These are phyloP conservation scores for Hyaloperonospora brassicae DNA, from an alignment of 352 stramenopile species.

Conservation along the genomic window DNA sequence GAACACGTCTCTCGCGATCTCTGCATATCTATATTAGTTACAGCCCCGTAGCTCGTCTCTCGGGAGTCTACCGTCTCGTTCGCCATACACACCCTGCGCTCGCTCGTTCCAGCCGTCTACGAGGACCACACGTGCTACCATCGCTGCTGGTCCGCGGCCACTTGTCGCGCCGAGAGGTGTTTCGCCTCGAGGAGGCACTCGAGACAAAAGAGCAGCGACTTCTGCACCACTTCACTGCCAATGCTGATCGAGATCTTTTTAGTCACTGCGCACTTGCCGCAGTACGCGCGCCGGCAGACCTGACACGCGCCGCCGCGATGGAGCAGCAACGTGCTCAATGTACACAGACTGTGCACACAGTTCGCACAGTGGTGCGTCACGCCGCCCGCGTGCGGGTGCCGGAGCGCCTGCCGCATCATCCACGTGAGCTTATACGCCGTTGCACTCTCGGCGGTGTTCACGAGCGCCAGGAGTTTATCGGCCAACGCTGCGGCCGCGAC, in stretches of 20 bases:
- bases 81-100: not conserved
- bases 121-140: not conserved
- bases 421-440: conserved; percentile 38
- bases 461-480: conserved; percentile 30
- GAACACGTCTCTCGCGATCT: too few species aligned
- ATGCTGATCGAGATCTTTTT: conserved; percentile 39
- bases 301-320: conserved; percentile 29
- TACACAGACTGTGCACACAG: conserved; percentile 31
- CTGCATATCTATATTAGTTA: too few species aligned
- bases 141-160: conserved; percentile 24
- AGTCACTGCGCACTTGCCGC: conserved; percentile 35
- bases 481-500: conserved; percentile 22
- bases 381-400: conserved; percentile 10
- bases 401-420: conserved; percentile 27
- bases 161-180: conserved; percentile 24
- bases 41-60: too few species aligned
- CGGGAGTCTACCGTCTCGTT: not conserved
- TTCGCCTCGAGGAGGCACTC: conserved; percentile 37
- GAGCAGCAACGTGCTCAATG: conserved; percentile 27
- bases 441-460: conserved; percentile 31
- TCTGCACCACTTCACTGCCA: conserved; percentile 28
- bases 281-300: conserved; percentile 30
- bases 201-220: conserved; percentile 37
- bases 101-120: too few species aligned
- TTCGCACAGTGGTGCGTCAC: conserved; percentile 27